Evolutionary conservation across 352 stramenopile species (phyloP).

Genomic region (Saprolegnia parasitica): DNA sequence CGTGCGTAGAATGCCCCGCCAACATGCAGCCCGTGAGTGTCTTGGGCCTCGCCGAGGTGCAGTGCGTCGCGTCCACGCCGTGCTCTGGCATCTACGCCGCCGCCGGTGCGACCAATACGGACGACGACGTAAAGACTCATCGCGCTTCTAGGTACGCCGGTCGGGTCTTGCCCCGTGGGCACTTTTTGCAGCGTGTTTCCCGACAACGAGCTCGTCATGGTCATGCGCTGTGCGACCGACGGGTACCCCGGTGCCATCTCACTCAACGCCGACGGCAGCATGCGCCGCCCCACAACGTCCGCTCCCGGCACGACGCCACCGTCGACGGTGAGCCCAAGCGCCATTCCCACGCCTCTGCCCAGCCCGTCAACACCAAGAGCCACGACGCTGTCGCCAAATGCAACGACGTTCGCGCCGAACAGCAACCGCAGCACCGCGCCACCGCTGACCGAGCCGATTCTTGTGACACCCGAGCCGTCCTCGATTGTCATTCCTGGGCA

Average conservation of each 20-base stretch:
- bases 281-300: neutral
- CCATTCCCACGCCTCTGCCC: neutral
- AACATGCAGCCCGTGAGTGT: constrained; percentile 8
- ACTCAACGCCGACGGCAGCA: neutral
- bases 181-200: constrained; percentile 16
- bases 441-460: neutral
- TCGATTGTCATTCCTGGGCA: neutral
- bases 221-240: constrained; percentile 4
- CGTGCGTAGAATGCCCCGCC: constrained; percentile 5
- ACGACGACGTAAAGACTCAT: neutral
- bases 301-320: neutral
- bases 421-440: too few relatives aligned
- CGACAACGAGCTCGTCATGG: constrained; percentile 2
- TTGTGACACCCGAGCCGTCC: neutral
- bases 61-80: constrained; percentile 3
- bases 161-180: neutral
- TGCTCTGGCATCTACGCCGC: constrained; percentile 18
- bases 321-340: neutral
- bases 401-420: too few relatives aligned
- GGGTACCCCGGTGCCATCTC: neutral
- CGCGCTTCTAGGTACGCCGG: neutral
- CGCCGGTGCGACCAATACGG: neutral
- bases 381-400: too few relatives aligned
- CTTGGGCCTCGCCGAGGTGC: neutral
- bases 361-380: neutral